Base-by-base conservation (phyloP, 129 eudicot genomes). In the Artemisia tridentata region DNA sequence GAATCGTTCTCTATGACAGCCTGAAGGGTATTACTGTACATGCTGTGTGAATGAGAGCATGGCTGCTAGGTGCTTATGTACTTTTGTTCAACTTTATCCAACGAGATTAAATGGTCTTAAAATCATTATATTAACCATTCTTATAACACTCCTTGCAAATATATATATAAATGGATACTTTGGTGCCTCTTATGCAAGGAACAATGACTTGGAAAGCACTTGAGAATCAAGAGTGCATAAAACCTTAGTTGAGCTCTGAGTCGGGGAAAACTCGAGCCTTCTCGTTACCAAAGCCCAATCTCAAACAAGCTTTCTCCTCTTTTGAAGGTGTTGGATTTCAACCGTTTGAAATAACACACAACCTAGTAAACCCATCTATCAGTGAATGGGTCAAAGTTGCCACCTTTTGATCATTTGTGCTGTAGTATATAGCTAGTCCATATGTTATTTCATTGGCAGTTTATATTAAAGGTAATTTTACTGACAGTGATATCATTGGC, bases 181-280 rank as follows among this genome's bases (percentile, higher is more conserved):
- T 49, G 57, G 67, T 50, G 56, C 19, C 65, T 7, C 76, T 76
- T 75, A 63, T 59, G 74, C 78, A 55, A 83, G 79, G 80, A 81
- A 49, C 27, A 86, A 82, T 76, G 88, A 87, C 65, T 79, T 70
- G 63, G 50, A 78, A 45, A 60, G 19, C 8, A 48, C 53, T 62
- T 76, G 84, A 71, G 95, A 83, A 56, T 58, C 89, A 69, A 78
- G 75, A 63, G 18, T 72, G 62, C 86, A 78, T 12, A 89, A 84
- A 43, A 45, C 57, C 53, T 78, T 78, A 21, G 80, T 21, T 21
- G 23, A 21, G 23, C 23, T 21, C 63, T 67, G 82, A 75, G 17
- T 75, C 88, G 18, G 74, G 77, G 19, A 66, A 81, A 63, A 54
- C 75, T 27, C 88, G 96, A 21, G 23, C 23, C 23, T 21, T 21